Evolutionary conservation across 2,329 filamentous ascomycete genomes (phyloP), one percentile per base, ranked within the genome.

Genomic region (Stenocarpella maydis): DNA sequence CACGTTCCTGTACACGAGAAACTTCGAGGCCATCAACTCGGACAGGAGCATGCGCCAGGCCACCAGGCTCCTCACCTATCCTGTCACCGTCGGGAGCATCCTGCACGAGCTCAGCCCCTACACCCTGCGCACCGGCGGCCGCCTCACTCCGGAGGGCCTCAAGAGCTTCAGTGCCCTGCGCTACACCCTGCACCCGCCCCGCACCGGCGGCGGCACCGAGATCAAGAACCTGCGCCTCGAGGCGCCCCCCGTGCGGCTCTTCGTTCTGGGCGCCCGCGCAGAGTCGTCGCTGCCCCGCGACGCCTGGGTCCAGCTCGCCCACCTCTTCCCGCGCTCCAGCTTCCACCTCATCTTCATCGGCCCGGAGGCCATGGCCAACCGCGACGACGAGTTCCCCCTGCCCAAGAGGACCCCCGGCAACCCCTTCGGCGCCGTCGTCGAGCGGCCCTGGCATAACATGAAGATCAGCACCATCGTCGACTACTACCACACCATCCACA

Each of bases 401-500:
- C 96, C 97, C 1, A 88, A 92, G 74, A 90, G 95, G 68, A 98
- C 94, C 1, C 85, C 95, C 0, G 83, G 85, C 12, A 99, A 99
- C 78, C 96, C 96, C 0, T 99, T 95, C 75, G 96, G 96, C 50
- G 93, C 93, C n/a, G 87, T 99, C 65, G 89, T 98, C 17, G 97
- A 99, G 82, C 90, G 95, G 65, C 87, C 99, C 10, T 93, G 92
- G 77, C 90, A 92, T 67, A 91, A 92, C 74, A 90, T 98, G 89
- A 99, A 99, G 84, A 97, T 99, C 77, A 96, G 92, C 79, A 99
- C 97, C 0, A 97, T 95, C 76, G 95, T 98, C 64, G 96, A 99
- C 75, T 98, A 99, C 83, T 99, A 97, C 83, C 95, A 99, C 81
- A 98, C 93, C 2, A 88, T 99, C 74, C 95, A 99, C 82, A 90